phyloP scores from a whole-genome alignment of 768 basidiomycete species.

The Russula sp. region DNA sequence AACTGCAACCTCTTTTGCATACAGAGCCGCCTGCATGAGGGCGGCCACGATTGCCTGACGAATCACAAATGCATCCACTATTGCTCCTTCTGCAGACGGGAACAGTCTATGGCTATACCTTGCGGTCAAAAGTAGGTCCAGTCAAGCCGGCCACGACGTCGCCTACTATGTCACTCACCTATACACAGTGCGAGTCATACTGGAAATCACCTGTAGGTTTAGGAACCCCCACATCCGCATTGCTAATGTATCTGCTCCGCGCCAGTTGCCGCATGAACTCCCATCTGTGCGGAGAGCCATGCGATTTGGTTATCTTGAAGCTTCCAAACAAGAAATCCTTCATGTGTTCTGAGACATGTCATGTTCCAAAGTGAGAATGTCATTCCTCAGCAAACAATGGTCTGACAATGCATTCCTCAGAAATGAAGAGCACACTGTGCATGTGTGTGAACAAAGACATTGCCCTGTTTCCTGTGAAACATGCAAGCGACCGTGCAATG shows the following conservation, averaged over 20 bases:
- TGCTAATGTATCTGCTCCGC: no score
- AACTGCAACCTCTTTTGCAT: slow-evolving; percentile 47
- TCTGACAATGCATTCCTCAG: not conserved
- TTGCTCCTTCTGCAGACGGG: no score
- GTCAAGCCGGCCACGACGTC: no score
- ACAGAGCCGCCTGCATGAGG: slow-evolving; percentile 40
- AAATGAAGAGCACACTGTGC: not conserved
- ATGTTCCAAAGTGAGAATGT: not conserved
- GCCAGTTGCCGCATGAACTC: not conserved
- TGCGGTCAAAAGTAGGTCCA: no score
- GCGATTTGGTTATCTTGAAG: not conserved
- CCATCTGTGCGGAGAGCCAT: not conserved
- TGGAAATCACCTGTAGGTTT: no score
- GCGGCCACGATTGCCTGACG: slow-evolving; percentile 46
- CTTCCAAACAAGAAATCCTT: not conserved
- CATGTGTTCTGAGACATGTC: not conserved
- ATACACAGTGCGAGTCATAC: no score
- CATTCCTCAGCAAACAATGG: not conserved
- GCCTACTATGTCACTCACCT: no score
- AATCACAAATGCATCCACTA: slow-evolving; percentile 40
- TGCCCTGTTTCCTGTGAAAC: not conserved
- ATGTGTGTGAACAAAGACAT: not conserved
- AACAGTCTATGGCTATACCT: slow-evolving; percentile 29
- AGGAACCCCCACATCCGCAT: no score
- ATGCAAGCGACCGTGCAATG: not conserved